A percentile compares a stretch with the other conserved stretches of the same genome.
Conservation (phyloP, 2,329 filamentous ascomycete species). For the Allantophomopsis cytisporea region DNA sequence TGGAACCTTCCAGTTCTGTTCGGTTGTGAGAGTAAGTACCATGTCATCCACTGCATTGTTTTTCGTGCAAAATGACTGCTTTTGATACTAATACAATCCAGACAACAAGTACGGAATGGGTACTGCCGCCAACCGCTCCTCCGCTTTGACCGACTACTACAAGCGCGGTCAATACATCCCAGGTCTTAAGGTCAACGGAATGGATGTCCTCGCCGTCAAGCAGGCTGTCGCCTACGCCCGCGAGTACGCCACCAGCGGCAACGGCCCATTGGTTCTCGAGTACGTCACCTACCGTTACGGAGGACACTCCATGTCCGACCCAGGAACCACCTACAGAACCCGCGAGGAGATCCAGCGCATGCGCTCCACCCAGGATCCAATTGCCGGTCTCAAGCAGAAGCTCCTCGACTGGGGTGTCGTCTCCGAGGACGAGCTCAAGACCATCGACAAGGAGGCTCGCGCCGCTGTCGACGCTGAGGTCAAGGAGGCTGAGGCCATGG, state of each 20-base stretch:
- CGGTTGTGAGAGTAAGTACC: constrained; percentile 83
- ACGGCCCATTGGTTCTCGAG: constrained; percentile 92
- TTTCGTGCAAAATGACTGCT: neutral
- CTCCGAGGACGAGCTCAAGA: constrained; percentile 91
- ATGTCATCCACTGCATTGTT: neutral
- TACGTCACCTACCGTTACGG: constrained; percentile 99
- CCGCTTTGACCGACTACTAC: constrained; percentile 98
- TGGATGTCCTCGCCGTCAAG: constrained; percentile 98
- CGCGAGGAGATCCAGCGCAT: constrained; percentile 99
- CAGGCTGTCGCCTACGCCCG: constrained; percentile 90
- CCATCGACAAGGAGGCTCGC: constrained; percentile 87
- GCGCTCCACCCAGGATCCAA: constrained; percentile 97
- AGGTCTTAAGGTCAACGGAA: constrained; percentile 97
- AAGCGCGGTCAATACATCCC: constrained; percentile 99
- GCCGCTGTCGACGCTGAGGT: constrained; percentile 80
- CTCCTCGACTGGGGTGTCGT: constrained; percentile 90
- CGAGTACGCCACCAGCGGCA: constrained; percentile 68
- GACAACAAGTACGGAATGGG: constrained; percentile 99
- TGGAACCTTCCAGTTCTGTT: constrained; percentile 96
- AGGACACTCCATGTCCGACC: constrained; percentile 99
- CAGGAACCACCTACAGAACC: constrained; percentile 96
- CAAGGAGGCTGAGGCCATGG: constrained; percentile 79
- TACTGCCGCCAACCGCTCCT: constrained; percentile 85
- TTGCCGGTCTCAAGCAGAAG: constrained; percentile 96
- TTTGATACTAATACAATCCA: constrained; percentile 24